Base-by-base conservation (phyloP, 495 filamentous ascomycete genomes). In the Saxophila tyrrhenica region DNA sequence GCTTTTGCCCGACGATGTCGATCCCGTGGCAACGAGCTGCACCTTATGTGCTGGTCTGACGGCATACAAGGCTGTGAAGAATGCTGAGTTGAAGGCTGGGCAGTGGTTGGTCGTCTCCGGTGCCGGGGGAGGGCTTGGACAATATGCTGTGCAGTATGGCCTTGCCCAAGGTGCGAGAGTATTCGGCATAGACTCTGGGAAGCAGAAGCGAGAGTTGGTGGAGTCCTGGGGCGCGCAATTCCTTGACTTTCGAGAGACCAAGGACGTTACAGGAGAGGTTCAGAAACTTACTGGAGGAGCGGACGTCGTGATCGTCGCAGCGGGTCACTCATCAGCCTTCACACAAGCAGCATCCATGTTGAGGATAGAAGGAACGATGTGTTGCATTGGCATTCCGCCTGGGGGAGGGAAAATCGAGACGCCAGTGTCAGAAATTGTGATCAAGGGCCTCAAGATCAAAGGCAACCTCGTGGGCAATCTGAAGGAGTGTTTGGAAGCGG, bases 51-150 rank as follows among this genome's bases (percentile, higher is more conserved):
- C 68, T 21, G 69, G 69, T 21, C 53, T 72, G 17, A 71, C 67
- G n/a, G 52, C 59, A 21, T 71, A 71, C 61, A 49, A 64, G n/a
- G 69, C 67, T 8, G 65, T 64, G 19, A 74, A 75, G 46, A 83
- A 82, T 60, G 75, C 74, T 50, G 73, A 75, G 43, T 78, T 78
- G n/a, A 69, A 71, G 48, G 67, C 73, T 0, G 84, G 84, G 8
- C 70, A 85, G 46, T 83, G 73, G 73, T 72, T 86, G 8, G 75
- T 82, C 0, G 78, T 88, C 57, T 73, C 78, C 23, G 82, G 65
- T 60, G 44, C 75, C n/a, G 74, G 73, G 11, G 75, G 73, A 51
- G 75, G 74, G 22, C 64, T 77, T 20, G 75, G 74, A 70, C 41
- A 70, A 70, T 75, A 56, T 39, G 68, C 38, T 71, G 73, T 78